These are phyloP conservation scores for Metschnikowia matae DNA, from an alignment of 805 yeast genomes.

Conservation along the genomic window DNA sequence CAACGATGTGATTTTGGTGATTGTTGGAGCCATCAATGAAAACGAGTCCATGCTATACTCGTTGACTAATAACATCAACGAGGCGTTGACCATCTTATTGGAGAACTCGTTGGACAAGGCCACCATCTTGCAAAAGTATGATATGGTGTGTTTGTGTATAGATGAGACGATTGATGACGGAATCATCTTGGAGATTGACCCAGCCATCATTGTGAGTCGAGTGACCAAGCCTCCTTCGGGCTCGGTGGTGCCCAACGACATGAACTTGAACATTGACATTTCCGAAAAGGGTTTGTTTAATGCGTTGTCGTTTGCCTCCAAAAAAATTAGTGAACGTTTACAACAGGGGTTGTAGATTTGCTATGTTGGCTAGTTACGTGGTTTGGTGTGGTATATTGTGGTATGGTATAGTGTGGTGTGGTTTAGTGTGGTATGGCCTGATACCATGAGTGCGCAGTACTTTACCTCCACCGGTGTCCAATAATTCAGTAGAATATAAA, in stretches of 20 bases:
- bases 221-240: conserved; percentile 76
- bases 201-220: conserved; percentile 80
- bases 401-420: no score
- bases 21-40: conserved; percentile 74
- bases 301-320: conserved; percentile 85
- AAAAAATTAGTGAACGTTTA: conserved; percentile 49
- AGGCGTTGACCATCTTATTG: conserved; percentile 74
- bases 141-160: conserved; percentile 76
- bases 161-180: conserved; percentile 96
- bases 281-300: conserved; percentile 74
- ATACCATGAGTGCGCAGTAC: no score
- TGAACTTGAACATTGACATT: conserved; percentile 56
- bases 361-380: background rate
- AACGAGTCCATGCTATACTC: conserved; percentile 79
- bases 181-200: conserved; percentile 83
- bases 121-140: conserved; percentile 76
- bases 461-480: no score
- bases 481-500: no score
- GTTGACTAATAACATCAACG: conserved; percentile 71
- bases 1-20: conserved; percentile 66
- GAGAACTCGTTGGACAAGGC: conserved; percentile 70
- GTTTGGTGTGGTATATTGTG: no score
- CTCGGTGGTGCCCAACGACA: conserved; percentile 47
- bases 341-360: conserved; percentile 39
- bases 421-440: no score